Evolutionary conservation across 805 yeast genomes (phyloP).

Genomic region (Teunomyces pallodes): DNA sequence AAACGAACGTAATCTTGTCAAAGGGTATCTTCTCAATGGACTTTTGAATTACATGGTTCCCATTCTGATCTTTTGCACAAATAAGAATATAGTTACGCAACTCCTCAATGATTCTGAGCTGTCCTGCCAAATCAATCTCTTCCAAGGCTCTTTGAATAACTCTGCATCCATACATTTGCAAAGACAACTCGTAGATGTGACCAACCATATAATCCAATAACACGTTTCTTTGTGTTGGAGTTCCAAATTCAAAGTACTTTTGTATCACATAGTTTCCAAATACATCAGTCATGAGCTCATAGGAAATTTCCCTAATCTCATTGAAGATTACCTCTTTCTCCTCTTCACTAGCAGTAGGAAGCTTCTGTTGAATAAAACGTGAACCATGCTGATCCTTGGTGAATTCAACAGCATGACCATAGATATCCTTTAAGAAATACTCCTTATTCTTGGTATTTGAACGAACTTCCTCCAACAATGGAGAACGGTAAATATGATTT

Average conservation of each 20-base stretch:
- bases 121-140: conserved; percentile 60
- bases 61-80: conserved; percentile 84
- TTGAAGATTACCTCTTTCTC: conserved; percentile 76
- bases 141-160: conserved; percentile 94
- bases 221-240: conserved; percentile 62
- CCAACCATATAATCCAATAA: conserved; percentile 72
- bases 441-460: conserved; percentile 56
- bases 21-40: conserved; percentile 85
- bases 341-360: conserved; percentile 63
- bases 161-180: conserved; percentile 97
- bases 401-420: conserved; percentile 87
- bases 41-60: conserved; percentile 96
- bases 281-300: conserved; percentile 89
- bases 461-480: conserved; percentile 82
- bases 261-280: conserved; percentile 98
- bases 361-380: conserved; percentile 88
- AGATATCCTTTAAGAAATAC: conserved; percentile 67
- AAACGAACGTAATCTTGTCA: conserved; percentile 63
- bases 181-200: conserved; percentile 67
- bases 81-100: conserved; percentile 60
- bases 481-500: conserved; percentile 65
- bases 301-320: conserved; percentile 72
- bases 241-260: conserved; percentile 84
- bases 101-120: conserved; percentile 67
- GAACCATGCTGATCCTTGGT: conserved; percentile 97